Percentiles rank a stretch among this genome's conserved stretches.
Conservation (phyloP, 768 basidiomycete species). For the Termitomyces heimii region DNA sequence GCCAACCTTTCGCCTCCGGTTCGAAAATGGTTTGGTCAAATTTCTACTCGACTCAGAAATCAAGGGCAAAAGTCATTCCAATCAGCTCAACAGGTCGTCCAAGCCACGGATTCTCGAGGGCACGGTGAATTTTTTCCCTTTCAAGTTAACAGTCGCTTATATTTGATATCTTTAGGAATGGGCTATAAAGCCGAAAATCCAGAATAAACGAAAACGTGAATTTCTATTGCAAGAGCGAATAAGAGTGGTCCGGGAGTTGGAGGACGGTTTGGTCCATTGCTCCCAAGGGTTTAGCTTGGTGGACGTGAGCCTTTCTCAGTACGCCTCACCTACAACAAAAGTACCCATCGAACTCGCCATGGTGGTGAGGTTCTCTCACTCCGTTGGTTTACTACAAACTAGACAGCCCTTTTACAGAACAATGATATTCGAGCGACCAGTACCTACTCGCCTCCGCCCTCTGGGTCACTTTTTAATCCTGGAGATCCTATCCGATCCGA, state of each 20-base stretch:
- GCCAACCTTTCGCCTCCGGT: neutral
- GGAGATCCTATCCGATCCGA: neutral
- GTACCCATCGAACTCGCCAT: constrained; percentile 12
- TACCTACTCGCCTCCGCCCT: neutral
- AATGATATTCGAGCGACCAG: neutral
- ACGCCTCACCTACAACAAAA: neutral
- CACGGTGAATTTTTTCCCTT: neutral
- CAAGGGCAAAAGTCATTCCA: neutral
- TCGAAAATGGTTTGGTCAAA: neutral
- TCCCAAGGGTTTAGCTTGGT: neutral
- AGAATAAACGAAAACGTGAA: neutral
- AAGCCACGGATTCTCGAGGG: too few species aligned
- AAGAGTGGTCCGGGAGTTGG: neutral
- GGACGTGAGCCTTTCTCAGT: constrained; percentile 9
- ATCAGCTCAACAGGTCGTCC: too few species aligned
- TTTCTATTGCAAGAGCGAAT: neutral
- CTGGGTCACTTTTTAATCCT: neutral
- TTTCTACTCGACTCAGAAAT: neutral
- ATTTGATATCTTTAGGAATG: neutral
- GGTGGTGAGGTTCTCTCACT: constrained; percentile 4
- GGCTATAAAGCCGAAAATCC: neutral
- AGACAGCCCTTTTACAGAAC: neutral
- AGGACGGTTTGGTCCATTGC: neutral
- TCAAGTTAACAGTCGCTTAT: too few species aligned
- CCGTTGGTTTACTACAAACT: neutral